A percentile compares a stretch with the other conserved stretches of the same genome.
These are phyloP conservation scores for Cyclocybe cylindracea DNA, from an alignment of 768 basidiomycete genomes.

Conservation along the genomic window DNA sequence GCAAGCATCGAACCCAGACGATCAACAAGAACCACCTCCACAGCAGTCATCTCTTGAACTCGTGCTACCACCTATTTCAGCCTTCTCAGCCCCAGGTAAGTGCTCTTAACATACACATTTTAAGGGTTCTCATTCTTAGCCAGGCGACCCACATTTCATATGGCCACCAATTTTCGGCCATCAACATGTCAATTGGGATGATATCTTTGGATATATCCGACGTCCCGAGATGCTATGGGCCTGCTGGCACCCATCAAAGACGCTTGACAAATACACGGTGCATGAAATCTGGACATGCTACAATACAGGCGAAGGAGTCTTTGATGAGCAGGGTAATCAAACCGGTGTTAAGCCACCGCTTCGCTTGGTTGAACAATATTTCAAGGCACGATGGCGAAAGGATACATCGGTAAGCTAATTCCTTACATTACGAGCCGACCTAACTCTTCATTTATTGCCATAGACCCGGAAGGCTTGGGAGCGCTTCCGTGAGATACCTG, in stretches of 20 bases:
- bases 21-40: constrained; percentile 1
- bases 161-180: constrained; percentile 23
- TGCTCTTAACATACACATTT: background rate
- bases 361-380: constrained; percentile 19
- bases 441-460: constrained; percentile 22
- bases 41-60: constrained; percentile 18
- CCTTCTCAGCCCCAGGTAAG: constrained; percentile 20
- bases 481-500: constrained; percentile 22
- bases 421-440: constrained; percentile 12
- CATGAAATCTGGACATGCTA: constrained; percentile 20
- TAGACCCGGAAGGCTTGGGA: constrained; percentile 21
- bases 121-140: background rate
- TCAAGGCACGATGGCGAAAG: constrained; percentile 16
- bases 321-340: constrained; percentile 12
- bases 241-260: constrained; percentile 22
- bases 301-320: constrained; percentile 17
- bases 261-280: constrained; percentile 18
- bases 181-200: constrained; percentile 18
- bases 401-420: constrained; percentile 46
- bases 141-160: constrained; percentile 9
- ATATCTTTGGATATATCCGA: constrained; percentile 22
- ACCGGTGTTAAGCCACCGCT: constrained; percentile 27
- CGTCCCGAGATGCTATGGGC: constrained; percentile 24
- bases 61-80: constrained; percentile 17
- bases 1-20: background rate